A percentile compares a stretch with the other conserved stretches of the same genome.
Evolutionary conservation across 371 early-diverging fungal species (phyloP).

Genomic region (Capillidium rhysosporum): DNA sequence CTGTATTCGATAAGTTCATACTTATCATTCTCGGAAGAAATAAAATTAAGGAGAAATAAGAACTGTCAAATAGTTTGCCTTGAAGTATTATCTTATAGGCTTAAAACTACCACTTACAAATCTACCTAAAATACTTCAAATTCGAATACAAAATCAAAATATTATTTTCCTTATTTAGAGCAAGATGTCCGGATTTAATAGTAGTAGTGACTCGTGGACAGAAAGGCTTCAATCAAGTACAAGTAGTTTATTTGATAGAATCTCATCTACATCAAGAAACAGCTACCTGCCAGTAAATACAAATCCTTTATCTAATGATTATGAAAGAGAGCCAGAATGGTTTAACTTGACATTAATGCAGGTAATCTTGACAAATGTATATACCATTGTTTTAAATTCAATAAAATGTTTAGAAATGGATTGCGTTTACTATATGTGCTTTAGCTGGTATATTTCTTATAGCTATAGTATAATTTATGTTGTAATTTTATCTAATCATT

Average conservation of each 20-base stretch:
- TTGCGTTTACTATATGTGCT: constrained; percentile 1
- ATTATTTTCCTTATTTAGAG: neutral
- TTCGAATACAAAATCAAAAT: neutral
- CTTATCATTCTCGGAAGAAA: neutral
- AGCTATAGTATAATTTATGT: neutral
- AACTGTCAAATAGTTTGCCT: neutral
- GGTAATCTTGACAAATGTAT: neutral
- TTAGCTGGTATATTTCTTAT: neutral
- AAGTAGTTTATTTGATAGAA: neutral
- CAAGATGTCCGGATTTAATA: neutral
- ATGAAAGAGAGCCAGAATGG: neutral
- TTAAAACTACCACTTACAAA: neutral
- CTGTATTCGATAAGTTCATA: neutral
- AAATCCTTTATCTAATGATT: neutral
- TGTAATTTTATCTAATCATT: neutral
- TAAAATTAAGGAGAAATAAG: neutral
- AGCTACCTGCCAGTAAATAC: neutral
- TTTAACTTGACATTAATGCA: neutral
- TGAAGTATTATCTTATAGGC: neutral
- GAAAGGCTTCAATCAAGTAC: neutral
- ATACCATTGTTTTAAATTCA: neutral
- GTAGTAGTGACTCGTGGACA: neutral
- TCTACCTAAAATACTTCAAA: neutral
- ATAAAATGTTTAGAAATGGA: neutral
- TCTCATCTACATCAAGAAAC: neutral